Percentiles rank a stretch among this genome's conserved stretches.
These are phyloP conservation scores for Rhipidocladum racemiflorum DNA, from an alignment of 176 grass and related monocot species.

Conservation along the genomic window DNA sequence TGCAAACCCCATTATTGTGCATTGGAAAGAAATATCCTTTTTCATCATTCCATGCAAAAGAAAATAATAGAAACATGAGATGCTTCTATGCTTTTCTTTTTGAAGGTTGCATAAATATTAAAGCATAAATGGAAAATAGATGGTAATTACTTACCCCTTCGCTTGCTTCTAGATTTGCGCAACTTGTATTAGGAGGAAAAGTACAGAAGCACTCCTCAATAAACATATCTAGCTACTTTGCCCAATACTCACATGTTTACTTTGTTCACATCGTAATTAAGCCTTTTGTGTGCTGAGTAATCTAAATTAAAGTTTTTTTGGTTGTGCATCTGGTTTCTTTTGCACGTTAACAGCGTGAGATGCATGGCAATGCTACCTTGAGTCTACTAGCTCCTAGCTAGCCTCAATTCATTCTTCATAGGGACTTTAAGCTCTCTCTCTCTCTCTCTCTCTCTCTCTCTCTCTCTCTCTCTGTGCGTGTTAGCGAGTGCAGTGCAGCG, in stretches of 20 bases:
- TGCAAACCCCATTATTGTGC: conserved; percentile 49
- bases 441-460: neutral
- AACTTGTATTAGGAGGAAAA: too few relatives aligned
- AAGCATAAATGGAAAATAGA: too few relatives aligned
- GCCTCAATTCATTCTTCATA: neutral
- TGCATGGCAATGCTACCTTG: conserved; percentile 4
- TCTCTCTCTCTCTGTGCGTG: conserved; percentile 21
- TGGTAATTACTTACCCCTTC: too few relatives aligned
- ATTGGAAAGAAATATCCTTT: conserved; percentile 44
- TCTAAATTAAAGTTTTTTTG: neutral
- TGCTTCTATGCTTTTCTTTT: too few relatives aligned
- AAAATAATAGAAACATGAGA: neutral
- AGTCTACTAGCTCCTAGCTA: conserved; percentile 4
- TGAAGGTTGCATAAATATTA: too few relatives aligned
- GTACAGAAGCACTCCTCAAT: too few relatives aligned
- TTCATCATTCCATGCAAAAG: conserved; percentile 57
- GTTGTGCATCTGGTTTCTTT: neutral
- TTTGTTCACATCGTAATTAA: neutral
- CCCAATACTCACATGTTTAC: conserved; percentile 11
- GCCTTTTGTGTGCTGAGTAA: neutral
- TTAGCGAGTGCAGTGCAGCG: conserved; percentile 41
- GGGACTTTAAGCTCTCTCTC: conserved; percentile 17
- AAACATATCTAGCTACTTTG: too few relatives aligned
- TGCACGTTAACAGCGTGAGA: neutral
- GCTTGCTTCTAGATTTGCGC: too few relatives aligned